These are phyloP conservation scores for Chlamydomonas urium DNA, from an alignment of 139 green algal species.

Conservation along the genomic window DNA sequence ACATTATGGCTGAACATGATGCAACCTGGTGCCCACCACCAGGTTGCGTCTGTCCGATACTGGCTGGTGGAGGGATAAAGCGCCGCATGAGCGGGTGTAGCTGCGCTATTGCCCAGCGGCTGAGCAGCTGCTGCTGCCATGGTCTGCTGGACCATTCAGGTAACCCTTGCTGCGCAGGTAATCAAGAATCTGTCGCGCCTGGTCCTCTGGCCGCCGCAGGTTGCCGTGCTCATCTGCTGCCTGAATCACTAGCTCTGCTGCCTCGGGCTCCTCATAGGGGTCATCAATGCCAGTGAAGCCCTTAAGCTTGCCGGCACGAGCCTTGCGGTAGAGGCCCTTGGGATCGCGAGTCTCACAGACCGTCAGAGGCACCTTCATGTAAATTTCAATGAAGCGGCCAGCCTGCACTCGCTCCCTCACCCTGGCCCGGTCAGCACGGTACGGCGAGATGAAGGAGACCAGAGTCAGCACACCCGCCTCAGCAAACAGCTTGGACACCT, in stretches of 20 bases:
- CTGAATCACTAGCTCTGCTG: slow-evolving; percentile 77
- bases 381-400: slow-evolving; percentile 84
- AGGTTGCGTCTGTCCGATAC: too few species aligned
- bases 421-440: slow-evolving; percentile 64
- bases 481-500: slow-evolving; percentile 79
- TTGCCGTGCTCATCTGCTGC: slow-evolving; percentile 54
- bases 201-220: slow-evolving; percentile 50
- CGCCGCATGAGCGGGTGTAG: too few species aligned
- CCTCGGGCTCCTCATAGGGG: slow-evolving; percentile 82
- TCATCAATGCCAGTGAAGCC: slow-evolving; percentile 91
- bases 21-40: too few species aligned
- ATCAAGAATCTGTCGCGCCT: slow-evolving; percentile 59
- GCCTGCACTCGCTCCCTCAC: slow-evolving; percentile 56
- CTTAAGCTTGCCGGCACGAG: slow-evolving; percentile 83
- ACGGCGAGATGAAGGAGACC: slow-evolving; percentile 93
- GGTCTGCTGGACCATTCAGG: slow-evolving; percentile 42
- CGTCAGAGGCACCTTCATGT: slow-evolving; percentile 83
- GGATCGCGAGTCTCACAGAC: slow-evolving; percentile 90
- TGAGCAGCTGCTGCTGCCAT: too few species aligned
- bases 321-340: slow-evolving; percentile 96
- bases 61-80: too few species aligned
- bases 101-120: too few species aligned
- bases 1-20: too few species aligned
- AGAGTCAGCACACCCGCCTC: slow-evolving; percentile 87
- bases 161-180: slow-evolving; percentile 72